phyloP scores from a whole-genome alignment of 1,139 yeast genomes.

The Geotrichum europaeum region DNA sequence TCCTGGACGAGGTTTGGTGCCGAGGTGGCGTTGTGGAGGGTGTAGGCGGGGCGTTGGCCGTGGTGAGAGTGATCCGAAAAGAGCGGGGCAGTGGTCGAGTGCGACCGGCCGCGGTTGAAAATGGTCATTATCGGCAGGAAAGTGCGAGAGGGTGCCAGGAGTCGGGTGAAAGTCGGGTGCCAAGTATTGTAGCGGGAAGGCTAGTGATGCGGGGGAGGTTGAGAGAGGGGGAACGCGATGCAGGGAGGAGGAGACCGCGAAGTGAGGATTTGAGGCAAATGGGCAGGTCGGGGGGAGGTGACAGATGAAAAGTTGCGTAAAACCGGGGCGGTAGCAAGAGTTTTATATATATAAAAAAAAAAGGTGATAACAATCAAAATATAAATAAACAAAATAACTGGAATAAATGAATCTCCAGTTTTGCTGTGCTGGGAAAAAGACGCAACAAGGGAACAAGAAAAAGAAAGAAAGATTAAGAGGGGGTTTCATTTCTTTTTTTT shows the following conservation, averaged over 20 bases:
- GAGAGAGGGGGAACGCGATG: neutral
- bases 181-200: no score
- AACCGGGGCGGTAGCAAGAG: no score
- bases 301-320: no score
- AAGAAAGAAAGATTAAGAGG: neutral
- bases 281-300: no score
- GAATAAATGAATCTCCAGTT: neutral
- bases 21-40: slow-evolving; percentile 6
- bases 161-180: no score
- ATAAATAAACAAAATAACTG: no score
- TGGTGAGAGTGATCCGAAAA: neutral
- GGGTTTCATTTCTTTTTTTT: neutral
- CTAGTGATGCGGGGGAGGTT: neutral
- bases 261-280: neutral
- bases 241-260: neutral
- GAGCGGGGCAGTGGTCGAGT: slow-evolving; percentile 12
- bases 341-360: neutral
- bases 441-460: neutral
- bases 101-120: slow-evolving; percentile 11
- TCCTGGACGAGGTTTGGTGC: slow-evolving; percentile 3
- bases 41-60: neutral
- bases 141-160: neutral
- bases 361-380: no score
- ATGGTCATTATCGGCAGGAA: neutral
- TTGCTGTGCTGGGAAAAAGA: neutral